Percentiles rank a stretch among this genome's conserved stretches.
phyloP scores from a whole-genome alignment of 306 rosid species.

The Cucurbita argyrosperma region DNA sequence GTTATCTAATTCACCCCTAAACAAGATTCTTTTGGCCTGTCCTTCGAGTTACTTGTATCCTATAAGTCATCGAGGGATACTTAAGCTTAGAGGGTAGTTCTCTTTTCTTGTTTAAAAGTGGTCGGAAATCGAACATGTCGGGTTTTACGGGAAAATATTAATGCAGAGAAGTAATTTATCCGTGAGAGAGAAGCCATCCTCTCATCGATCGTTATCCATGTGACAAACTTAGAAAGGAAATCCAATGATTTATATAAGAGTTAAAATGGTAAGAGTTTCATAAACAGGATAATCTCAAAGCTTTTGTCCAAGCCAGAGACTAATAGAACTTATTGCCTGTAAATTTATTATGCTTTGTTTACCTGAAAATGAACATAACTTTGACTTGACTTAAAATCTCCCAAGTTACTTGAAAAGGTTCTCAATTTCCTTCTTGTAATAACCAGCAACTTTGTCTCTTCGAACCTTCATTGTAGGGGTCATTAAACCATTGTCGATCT shows the following conservation, averaged over 20 bases:
- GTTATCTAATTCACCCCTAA: too few relatives aligned
- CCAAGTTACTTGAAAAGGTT: slow-evolving; percentile 39
- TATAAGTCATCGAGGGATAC: too few relatives aligned
- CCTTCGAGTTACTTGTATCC: too few relatives aligned
- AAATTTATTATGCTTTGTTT: neutral
- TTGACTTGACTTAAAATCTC: neutral
- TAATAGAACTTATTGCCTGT: neutral
- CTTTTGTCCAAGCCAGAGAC: neutral
- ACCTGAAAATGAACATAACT: neutral
- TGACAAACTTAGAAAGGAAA: neutral
- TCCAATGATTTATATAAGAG: neutral
- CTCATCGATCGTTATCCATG: neutral
- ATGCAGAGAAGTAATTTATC: too few relatives aligned
- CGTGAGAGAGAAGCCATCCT: neutral
- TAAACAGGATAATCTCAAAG: neutral
- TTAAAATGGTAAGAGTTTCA: neutral
- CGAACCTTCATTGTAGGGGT: slow-evolving; percentile 89
- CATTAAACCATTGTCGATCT: slow-evolving; percentile 80
- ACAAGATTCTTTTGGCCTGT: too few relatives aligned
- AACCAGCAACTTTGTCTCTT: slow-evolving; percentile 53
- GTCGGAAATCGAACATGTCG: too few relatives aligned
- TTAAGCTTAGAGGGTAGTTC: too few relatives aligned
- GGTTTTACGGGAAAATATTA: too few relatives aligned
- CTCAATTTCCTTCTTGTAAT: slow-evolving; percentile 50
- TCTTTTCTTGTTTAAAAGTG: too few relatives aligned